A percentile compares a stretch with the other conserved stretches of the same genome.
These are phyloP conservation scores for Crithidia sp. DNA, from an alignment of 208 protist genomes.

Conservation along the genomic window DNA sequence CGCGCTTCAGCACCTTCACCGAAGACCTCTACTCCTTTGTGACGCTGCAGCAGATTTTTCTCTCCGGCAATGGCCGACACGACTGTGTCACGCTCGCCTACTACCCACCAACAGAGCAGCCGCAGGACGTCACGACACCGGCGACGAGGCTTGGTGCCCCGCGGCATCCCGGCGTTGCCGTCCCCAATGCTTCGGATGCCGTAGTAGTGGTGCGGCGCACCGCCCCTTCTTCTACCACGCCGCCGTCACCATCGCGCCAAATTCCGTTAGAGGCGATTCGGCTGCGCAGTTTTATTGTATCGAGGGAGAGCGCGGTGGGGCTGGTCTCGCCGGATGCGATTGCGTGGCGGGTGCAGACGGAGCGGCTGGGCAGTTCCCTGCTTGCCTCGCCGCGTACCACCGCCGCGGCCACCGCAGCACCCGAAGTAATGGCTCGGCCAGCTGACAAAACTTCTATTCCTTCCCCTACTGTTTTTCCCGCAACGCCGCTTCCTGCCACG, in stretches of 20 bases:
- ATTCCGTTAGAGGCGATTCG: conserved; percentile 6
- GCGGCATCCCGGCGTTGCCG: too few relatives aligned
- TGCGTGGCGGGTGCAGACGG: conserved; percentile 14
- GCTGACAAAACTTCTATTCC: neutral
- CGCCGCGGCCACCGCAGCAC: neutral
- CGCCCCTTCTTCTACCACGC: neutral
- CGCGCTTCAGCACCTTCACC: neutral
- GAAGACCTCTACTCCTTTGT: conserved; percentile 12
- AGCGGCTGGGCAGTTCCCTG: conserved; percentile 8
- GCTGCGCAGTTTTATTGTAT: conserved; percentile 10
- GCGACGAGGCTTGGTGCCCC: too few relatives aligned
- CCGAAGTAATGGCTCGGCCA: neutral
- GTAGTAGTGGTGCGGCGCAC: neutral
- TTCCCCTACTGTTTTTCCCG: neutral
- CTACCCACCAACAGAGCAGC: neutral
- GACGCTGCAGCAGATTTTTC: neutral
- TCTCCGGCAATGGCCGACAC: conserved; percentile 10
- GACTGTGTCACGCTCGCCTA: conserved; percentile 5
- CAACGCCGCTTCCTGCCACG: neutral
- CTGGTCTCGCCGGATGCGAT: neutral
- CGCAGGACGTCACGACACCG: too few relatives aligned
- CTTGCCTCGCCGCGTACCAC: neutral
- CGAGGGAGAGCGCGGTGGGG: neutral
- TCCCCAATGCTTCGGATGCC: neutral
- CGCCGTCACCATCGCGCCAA: neutral